Evolutionary conservation across 305 asterid species (phyloP).

Genomic region (Solanum hybrid): DNA sequence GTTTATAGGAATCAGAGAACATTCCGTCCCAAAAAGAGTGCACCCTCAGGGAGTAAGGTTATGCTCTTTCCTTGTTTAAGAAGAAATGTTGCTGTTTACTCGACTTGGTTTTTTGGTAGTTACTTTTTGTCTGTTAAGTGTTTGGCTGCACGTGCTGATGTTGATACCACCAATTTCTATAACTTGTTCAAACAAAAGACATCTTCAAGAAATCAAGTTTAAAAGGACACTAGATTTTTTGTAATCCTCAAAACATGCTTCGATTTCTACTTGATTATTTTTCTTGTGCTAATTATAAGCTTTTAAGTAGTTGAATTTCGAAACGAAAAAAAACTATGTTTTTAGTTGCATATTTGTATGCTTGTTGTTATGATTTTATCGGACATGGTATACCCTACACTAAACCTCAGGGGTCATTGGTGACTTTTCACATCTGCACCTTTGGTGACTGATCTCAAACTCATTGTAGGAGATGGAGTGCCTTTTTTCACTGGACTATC

Average conservation of each 20-base stretch:
- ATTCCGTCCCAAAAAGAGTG: conserved; percentile 89
- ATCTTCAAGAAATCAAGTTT: neutral
- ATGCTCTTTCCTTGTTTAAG: conserved; percentile 25
- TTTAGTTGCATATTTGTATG: neutral
- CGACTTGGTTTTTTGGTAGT: neutral
- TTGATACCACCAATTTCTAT: neutral
- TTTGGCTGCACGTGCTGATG: neutral
- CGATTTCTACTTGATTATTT: neutral
- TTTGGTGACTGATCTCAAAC: neutral
- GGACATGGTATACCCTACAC: neutral
- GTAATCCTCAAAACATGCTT: neutral
- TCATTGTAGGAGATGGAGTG: neutral
- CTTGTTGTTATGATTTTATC: neutral
- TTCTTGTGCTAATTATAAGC: neutral
- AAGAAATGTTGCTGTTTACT: neutral
- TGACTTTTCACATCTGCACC: neutral
- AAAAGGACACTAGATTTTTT: neutral
- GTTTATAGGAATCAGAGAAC: conserved; percentile 76
- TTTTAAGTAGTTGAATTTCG: neutral
- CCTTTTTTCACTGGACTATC: neutral
- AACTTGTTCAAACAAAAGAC: neutral
- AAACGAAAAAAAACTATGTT: neutral
- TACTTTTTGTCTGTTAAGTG: neutral
- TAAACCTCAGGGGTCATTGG: neutral
- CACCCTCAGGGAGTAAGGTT: conserved; percentile 97